phyloP scores from a whole-genome alignment of 768 basidiomycete genomes.

The Cyathus striatus region DNA sequence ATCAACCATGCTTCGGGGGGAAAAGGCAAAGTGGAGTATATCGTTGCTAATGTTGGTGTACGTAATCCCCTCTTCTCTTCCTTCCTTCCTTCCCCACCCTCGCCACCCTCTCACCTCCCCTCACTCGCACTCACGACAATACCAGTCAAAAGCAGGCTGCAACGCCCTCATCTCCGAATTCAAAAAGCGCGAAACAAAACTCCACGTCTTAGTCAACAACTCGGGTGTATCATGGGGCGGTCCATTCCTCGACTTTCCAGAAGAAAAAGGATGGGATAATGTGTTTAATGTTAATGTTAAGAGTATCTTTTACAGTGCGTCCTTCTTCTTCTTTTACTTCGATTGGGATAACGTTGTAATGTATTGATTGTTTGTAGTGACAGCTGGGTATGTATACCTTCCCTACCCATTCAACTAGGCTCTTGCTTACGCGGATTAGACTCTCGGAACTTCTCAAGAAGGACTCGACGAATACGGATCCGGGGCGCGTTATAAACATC shows the following conservation, averaged over 20 bases:
- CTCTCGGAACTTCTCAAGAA: conserved; percentile 63
- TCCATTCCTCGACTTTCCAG: conserved; percentile 63
- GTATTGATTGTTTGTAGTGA: conserved; percentile 31
- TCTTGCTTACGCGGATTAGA: too few species aligned
- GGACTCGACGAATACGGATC: conserved; percentile 55
- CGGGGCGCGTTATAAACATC: conserved; percentile 78
- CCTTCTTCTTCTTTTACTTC: conserved; percentile 3
- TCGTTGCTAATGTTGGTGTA: conserved; percentile 71
- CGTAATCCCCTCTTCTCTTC: conserved; percentile 18
- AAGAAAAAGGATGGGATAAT: conserved; percentile 84
- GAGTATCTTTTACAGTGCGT: conserved; percentile 74
- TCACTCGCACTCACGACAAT: background rate
- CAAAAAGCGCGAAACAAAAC: conserved; percentile 61
- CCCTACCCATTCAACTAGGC: too few species aligned
- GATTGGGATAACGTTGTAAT: background rate
- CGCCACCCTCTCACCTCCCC: too few species aligned
- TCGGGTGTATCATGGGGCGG: conserved; percentile 80
- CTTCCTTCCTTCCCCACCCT: background rate
- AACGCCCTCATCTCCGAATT: conserved; percentile 66
- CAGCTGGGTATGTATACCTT: conserved; percentile 36
- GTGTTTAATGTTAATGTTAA: conserved; percentile 83
- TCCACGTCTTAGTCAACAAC: conserved; percentile 84
- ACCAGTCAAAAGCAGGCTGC: conserved; percentile 73
- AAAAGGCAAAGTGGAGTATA: conserved; percentile 66
- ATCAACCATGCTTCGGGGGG: conserved; percentile 62